phyloP scores from a whole-genome alignment of 2,329 filamentous ascomycete genomes.

The Hymenoscyphus salicellus region DNA sequence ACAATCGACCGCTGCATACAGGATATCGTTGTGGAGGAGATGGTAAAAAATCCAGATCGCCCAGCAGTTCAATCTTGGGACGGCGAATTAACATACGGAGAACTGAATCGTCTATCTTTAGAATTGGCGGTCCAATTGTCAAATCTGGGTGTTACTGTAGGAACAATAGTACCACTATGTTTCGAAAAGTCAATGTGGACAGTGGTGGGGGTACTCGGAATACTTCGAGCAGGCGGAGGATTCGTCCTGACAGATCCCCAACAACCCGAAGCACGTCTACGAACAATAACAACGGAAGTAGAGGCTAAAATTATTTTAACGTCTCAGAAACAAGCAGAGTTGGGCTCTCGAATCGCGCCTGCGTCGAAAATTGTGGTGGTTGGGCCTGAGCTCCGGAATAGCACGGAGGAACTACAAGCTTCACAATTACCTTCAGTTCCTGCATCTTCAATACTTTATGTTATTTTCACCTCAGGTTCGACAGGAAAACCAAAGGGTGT shows the following conservation, averaged over 20 bases:
- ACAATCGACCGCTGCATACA: not conserved
- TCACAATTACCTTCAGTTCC: not conserved
- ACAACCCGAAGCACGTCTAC: constrained; percentile 26
- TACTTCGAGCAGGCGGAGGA: constrained; percentile 27
- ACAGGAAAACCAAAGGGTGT: constrained; percentile 19
- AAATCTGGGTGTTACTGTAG: not conserved
- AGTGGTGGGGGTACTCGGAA: constrained; percentile 26
- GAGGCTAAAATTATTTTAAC: constrained; percentile 5
- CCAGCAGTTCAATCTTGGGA: constrained; percentile 2
- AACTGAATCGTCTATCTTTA: constrained; percentile 22
- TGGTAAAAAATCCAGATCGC: not conserved
- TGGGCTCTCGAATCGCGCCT: constrained; percentile 3
- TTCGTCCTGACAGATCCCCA: constrained; percentile 34
- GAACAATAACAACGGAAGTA: constrained; percentile 6
- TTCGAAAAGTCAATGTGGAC: constrained; percentile 31
- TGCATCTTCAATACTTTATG: constrained; percentile 4
- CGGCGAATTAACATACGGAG: constrained; percentile 19
- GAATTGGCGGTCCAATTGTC: constrained; percentile 18
- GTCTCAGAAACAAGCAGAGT: constrained; percentile 1
- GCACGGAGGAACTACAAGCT: not conserved
- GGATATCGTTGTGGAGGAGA: not conserved
- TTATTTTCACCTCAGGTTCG: constrained; percentile 34
- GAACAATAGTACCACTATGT: constrained; percentile 27
- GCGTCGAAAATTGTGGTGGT: constrained; percentile 1
- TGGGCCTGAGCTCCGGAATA: not conserved